A percentile compares a stretch with the other conserved stretches of the same genome.
Conservation (phyloP, 1,139 yeast genomes). For the Torulaspora globosa region DNA sequence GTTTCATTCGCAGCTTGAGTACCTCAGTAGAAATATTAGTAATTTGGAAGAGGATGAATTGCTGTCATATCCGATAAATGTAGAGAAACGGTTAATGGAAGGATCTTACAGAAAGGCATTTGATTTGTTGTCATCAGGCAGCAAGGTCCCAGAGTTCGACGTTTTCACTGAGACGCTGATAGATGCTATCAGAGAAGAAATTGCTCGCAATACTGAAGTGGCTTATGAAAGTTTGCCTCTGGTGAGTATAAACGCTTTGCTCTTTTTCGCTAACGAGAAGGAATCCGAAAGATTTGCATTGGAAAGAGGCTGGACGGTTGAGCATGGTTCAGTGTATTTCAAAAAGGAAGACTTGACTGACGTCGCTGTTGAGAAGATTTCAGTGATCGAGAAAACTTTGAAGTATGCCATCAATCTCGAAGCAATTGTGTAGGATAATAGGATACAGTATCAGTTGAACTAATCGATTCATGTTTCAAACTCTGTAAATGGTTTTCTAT, state of each 20-base stretch:
- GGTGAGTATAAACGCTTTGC: conserved; percentile 73
- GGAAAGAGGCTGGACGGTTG: conserved; percentile 59
- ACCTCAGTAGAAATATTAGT: conserved; percentile 53
- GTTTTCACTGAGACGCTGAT: conserved; percentile 63
- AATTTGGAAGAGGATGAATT: conserved; percentile 55
- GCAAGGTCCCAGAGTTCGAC: conserved; percentile 48
- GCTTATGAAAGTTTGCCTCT: conserved; percentile 75
- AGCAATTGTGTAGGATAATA: conserved; percentile 30
- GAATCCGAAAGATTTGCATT: conserved; percentile 59
- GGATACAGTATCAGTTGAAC: neutral
- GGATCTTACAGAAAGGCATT: conserved; percentile 94
- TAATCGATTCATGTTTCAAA: neutral
- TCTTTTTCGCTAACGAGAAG: conserved; percentile 69
- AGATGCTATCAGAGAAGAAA: conserved; percentile 76
- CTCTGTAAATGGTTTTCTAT: neutral
- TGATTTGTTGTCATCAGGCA: conserved; percentile 53
- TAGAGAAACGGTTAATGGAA: conserved; percentile 93
- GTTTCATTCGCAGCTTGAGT: conserved; percentile 86
- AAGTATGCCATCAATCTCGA: conserved; percentile 36
- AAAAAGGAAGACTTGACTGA: conserved; percentile 31
- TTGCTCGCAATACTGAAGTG: conserved; percentile 79
- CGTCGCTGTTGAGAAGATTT: conserved; percentile 16
- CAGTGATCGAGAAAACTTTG: conserved; percentile 31
- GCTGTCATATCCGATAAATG: conserved; percentile 76
- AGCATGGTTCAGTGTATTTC: conserved; percentile 59